Percentiles rank a stretch among this genome's conserved stretches.
phyloP scores from a whole-genome alignment of 768 basidiomycete species.

The Russula compacta region DNA sequence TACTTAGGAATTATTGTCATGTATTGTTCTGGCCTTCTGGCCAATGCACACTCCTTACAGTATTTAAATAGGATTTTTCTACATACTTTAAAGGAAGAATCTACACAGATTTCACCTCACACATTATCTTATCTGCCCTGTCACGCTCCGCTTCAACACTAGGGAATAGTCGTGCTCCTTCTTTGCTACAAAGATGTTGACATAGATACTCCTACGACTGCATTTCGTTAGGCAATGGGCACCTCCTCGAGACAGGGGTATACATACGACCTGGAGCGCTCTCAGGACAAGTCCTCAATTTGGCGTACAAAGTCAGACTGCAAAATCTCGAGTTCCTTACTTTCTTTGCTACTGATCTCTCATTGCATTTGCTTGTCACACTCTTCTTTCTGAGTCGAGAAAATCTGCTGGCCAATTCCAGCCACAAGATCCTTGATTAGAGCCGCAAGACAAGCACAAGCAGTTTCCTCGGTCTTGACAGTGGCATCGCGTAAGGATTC shows the following conservation, averaged over 20 bases:
- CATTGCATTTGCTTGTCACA: conserved; percentile 3
- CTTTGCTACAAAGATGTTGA: conserved; percentile 1
- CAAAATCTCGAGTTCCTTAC: background rate
- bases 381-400: conserved; percentile 6
- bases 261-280: conserved; percentile 8
- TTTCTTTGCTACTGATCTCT: background rate
- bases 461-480: background rate
- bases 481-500: background rate
- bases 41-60: too few species aligned
- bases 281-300: conserved; percentile 1
- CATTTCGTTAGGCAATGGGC: background rate
- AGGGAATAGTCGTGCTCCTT: background rate
- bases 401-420: background rate
- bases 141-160: too few species aligned
- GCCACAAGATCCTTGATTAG: background rate
- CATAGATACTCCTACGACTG: background rate
- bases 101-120: too few species aligned
- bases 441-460: background rate
- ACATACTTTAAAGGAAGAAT: too few species aligned
- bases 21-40: too few species aligned
- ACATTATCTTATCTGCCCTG: too few species aligned
- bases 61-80: too few species aligned
- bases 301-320: background rate
- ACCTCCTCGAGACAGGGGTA: background rate
- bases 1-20: too few species aligned